Evolutionary conservation across 257 asterid genomes (phyloP).

Genomic region (Scutellaria baicalensis): DNA sequence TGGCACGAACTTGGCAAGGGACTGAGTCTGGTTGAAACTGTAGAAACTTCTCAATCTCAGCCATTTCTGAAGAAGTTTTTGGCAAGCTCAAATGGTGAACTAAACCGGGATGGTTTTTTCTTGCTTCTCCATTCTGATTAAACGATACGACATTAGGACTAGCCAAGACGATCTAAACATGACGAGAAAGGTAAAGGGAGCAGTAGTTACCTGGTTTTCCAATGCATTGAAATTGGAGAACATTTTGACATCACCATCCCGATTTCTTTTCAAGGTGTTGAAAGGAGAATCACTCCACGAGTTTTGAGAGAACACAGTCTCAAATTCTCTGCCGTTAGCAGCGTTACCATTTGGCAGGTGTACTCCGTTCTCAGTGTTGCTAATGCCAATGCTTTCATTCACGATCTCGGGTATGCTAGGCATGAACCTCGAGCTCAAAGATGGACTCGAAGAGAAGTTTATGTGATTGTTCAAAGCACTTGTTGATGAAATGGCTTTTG

Average conservation of each 20-base stretch:
- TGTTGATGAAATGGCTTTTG: constrained; percentile 34
- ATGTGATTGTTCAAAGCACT: constrained; percentile 39
- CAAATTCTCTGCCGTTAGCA: constrained; percentile 21
- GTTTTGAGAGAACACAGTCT: constrained; percentile 26
- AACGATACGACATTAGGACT: background rate
- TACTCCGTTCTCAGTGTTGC: constrained; percentile 22
- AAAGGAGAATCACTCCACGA: constrained; percentile 57
- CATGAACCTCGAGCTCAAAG: constrained; percentile 62
- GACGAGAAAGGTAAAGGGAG: background rate
- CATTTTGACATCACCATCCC: constrained; percentile 56
- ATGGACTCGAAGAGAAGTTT: constrained; percentile 46
- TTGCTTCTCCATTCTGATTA: constrained; percentile 38
- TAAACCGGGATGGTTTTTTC: constrained; percentile 33
- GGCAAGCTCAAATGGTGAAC: constrained; percentile 88
- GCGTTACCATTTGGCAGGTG: constrained; percentile 21
- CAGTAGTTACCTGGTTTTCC: constrained; percentile 37
- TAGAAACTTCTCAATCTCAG: constrained; percentile 45
- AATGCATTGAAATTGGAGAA: constrained; percentile 41
- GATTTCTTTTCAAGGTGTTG: constrained; percentile 50
- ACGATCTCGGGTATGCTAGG: constrained; percentile 71
- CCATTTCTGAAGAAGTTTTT: constrained; percentile 47
- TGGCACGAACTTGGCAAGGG: constrained; percentile 83
- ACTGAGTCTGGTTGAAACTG: constrained; percentile 58
- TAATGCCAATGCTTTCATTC: constrained; percentile 21
- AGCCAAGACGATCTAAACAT: background rate